Conservation (phyloP, 2,329 filamentous ascomycete species). For the Fusarium odoratissimum region DNA sequence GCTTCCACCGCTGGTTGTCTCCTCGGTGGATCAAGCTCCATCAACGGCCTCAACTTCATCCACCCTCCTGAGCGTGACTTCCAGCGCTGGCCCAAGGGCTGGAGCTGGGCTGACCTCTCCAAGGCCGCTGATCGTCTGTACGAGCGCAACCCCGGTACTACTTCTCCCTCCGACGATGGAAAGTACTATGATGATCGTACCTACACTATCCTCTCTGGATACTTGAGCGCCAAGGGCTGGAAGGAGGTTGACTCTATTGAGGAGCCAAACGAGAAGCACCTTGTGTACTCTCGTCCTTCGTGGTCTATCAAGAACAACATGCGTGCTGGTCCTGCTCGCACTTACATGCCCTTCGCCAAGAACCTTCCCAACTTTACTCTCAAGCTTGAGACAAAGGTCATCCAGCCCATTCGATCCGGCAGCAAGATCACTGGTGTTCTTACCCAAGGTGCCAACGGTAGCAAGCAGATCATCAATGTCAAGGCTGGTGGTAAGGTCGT, state of each 20-base stretch:
- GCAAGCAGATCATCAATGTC: constrained; percentile 45
- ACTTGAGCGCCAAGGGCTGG: constrained; percentile 71
- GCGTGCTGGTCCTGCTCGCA: constrained; percentile 75
- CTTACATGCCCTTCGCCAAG: constrained; percentile 73
- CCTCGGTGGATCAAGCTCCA: constrained; percentile 43
- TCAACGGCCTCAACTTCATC: constrained; percentile 46
- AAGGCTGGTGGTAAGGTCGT: constrained; percentile 60
- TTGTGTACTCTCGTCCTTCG: constrained; percentile 71
- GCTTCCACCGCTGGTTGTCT: constrained; percentile 44
- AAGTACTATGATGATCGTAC: constrained; percentile 74
- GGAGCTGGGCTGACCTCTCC: constrained; percentile 39
- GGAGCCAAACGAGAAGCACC: constrained; percentile 72
- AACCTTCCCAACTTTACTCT: constrained; percentile 73
- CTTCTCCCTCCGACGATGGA: constrained; percentile 73
- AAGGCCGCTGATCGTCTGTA: constrained; percentile 41
- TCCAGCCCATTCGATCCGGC: constrained; percentile 70
- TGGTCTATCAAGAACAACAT: constrained; percentile 76
- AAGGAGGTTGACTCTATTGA: constrained; percentile 72
- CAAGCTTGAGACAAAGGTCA: constrained; percentile 72
- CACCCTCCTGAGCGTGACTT: constrained; percentile 42
- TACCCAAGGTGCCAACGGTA: constrained; percentile 65
- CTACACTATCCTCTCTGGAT: constrained; percentile 69
- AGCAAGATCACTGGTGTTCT: constrained; percentile 73
- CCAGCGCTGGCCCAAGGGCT: constrained; percentile 42
- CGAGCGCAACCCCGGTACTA: constrained; percentile 66